Conservation (phyloP, 2,329 filamentous ascomycete species). For the Blastomyces emzantsi region DNA sequence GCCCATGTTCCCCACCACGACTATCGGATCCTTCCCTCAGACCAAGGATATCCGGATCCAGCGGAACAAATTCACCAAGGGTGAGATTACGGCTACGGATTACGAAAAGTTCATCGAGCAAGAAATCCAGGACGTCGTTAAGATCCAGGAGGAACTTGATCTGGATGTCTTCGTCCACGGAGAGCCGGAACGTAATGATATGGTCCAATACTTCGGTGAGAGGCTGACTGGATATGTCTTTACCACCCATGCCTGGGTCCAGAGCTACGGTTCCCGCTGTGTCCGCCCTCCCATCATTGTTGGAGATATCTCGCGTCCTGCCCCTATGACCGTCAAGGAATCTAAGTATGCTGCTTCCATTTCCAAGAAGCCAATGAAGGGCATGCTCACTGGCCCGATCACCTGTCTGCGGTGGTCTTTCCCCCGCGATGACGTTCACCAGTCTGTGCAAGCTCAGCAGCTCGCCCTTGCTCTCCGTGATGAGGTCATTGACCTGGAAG, state of each 20-base stretch:
- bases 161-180: constrained; percentile 97
- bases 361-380: constrained; percentile 99
- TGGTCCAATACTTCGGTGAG: constrained; percentile 99
- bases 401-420: constrained; percentile 99
- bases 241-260: constrained; percentile 98
- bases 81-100: constrained; percentile 80
- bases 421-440: constrained; percentile 98
- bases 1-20: constrained; percentile 96
- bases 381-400: constrained; percentile 98
- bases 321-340: constrained; percentile 99
- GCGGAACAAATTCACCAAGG: constrained; percentile 98
- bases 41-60: constrained; percentile 96
- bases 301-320: constrained; percentile 93
- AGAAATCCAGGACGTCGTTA: constrained; percentile 91
- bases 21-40: constrained; percentile 98
- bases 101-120: constrained; percentile 99
- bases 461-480: constrained; percentile 96
- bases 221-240: constrained; percentile 94
- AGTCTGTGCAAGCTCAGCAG: constrained; percentile 98
- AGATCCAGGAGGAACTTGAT: constrained; percentile 96
- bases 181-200: constrained; percentile 99
- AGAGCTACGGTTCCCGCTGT: constrained; percentile 96
- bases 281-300: constrained; percentile 98
- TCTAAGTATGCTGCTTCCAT: constrained; percentile 96
- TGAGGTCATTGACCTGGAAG: constrained; percentile 96